Percentiles rank a stretch among this genome's conserved stretches.
phyloP scores from a whole-genome alignment of 2,329 filamentous ascomycete genomes.

The Colletotrichum sp. region DNA sequence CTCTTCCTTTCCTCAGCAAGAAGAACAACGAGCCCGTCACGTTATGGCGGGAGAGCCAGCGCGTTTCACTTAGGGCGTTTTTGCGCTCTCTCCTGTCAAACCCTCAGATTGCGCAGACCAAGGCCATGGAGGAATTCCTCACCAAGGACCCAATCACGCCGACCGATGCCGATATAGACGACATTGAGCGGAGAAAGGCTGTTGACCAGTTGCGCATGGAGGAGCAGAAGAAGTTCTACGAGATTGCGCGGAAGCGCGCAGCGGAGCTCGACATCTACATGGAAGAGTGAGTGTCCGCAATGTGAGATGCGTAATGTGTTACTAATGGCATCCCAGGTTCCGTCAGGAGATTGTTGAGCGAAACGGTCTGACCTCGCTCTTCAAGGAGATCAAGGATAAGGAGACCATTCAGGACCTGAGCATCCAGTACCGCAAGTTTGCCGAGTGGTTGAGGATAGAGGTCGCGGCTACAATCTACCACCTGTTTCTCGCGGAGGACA shows the following conservation, averaged over 20 bases:
- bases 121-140: slow-evolving; percentile 85
- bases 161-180: slow-evolving; percentile 82
- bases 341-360: slow-evolving; percentile 70
- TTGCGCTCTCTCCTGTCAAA: slow-evolving; percentile 87
- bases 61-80: slow-evolving; percentile 90
- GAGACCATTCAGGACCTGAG: slow-evolving; percentile 85
- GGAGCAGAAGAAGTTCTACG: slow-evolving; percentile 93
- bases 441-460: slow-evolving; percentile 97
- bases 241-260: slow-evolving; percentile 88
- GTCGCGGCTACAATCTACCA: slow-evolving; percentile 97
- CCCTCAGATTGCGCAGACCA: slow-evolving; percentile 80
- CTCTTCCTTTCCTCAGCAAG: slow-evolving; percentile 31
- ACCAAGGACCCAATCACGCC: slow-evolving; percentile 73
- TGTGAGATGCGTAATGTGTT: slow-evolving; percentile 4
- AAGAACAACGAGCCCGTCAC: slow-evolving; percentile 29
- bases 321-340: slow-evolving; percentile 50
- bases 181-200: slow-evolving; percentile 79
- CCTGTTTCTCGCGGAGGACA: slow-evolving; percentile 96
- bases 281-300: slow-evolving; percentile 69
- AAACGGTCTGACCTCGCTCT: slow-evolving; percentile 90
- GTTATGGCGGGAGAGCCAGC: slow-evolving; percentile 86
- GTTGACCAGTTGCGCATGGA: slow-evolving; percentile 89
- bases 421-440: slow-evolving; percentile 96
- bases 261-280: slow-evolving; percentile 97
- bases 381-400: slow-evolving; percentile 92